A percentile compares a stretch with the other conserved stretches of the same genome.
Evolutionary conservation across 2,329 filamentous ascomycete genomes (phyloP).

Genomic region (Myriosclerotinia curreyana): DNA sequence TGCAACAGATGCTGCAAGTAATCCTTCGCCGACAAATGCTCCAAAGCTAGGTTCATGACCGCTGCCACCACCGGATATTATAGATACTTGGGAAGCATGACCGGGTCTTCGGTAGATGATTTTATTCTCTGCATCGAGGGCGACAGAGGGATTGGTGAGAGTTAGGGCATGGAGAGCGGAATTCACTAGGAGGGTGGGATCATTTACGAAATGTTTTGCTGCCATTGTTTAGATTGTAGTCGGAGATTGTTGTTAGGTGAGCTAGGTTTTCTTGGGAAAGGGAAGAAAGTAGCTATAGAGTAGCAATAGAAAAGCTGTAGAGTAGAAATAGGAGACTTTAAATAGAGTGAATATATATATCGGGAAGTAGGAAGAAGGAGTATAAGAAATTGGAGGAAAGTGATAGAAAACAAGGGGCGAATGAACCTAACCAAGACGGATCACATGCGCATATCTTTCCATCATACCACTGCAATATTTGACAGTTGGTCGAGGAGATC

Average conservation of each 20-base stretch:
- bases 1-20: conserved; percentile 78
- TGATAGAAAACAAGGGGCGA: conserved; percentile 8
- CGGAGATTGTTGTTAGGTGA: background rate
- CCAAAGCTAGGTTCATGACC: conserved; percentile 89
- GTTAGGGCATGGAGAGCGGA: conserved; percentile 74
- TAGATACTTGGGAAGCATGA: conserved; percentile 63
- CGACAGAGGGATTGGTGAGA: conserved; percentile 78
- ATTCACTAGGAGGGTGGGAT: conserved; percentile 74
- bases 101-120: conserved; percentile 71
- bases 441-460: conserved; percentile 1
- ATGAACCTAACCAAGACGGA: background rate
- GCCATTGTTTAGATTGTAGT: conserved; percentile 43
- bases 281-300: background rate
- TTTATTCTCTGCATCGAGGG: conserved; percentile 76
- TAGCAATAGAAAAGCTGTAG: background rate
- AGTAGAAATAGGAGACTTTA: background rate
- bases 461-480: conserved; percentile 3
- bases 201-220: conserved; percentile 84
- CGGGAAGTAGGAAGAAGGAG: background rate
- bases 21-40: conserved; percentile 76
- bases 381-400: conserved; percentile 1
- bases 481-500: background rate
- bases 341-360: background rate
- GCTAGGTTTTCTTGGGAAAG: background rate
- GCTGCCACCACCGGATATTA: conserved; percentile 84